Base-by-base conservation (phyloP, 2,329 filamentous ascomycete genomes). In the Colletotrichum melonis region DNA sequence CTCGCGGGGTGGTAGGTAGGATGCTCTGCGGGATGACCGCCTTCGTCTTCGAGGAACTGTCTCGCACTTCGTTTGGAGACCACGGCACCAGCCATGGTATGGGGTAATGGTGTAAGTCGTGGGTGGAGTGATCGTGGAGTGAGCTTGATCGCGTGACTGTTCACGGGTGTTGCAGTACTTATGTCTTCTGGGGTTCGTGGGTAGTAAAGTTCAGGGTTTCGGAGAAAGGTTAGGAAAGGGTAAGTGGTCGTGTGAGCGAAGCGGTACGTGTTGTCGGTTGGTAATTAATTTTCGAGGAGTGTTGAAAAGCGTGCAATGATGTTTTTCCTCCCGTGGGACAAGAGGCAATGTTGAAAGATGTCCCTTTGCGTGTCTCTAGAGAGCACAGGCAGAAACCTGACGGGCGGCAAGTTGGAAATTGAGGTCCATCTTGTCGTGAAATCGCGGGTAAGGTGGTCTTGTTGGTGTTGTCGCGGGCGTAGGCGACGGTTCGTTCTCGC, bases 401-500 rank as follows among this genome's bases (percentile, higher is more conserved):
- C 72, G 62, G 63, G 58, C 67, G 74, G 74, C 74, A 75, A 74
- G 73, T 74, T 75, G 73, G 73, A 74, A 30, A 49, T 73, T 69
- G 69, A 68, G 56, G 49, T 74, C 74, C 74, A 75, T 75, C 74
- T 75, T 75, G 73, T 75, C 73, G 71, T 64, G 58, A 63, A 63
- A 66, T 46, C 32, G 30, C 49, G 28, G 49, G 46, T 67, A 42
- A 26, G 64, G 35, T 59, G 19, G 46, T 62, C 32, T 49, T 49
- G 56, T 35, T 49, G 16, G n/a, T 22, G 22, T n/a, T 64, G 46
- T 52, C 56, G 60, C 66, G 63, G 28, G 49, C 59, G 28, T 22
- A 8, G 52, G 67, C n/a, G 32, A 59, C 46, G 16, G n/a, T 55
- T 60, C 54, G 55, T 70, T 60, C 24, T 68, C 58, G 56, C 56